phyloP scores from a whole-genome alignment of 2,329 filamentous ascomycete species.

The Colletotrichum scovillei region DNA sequence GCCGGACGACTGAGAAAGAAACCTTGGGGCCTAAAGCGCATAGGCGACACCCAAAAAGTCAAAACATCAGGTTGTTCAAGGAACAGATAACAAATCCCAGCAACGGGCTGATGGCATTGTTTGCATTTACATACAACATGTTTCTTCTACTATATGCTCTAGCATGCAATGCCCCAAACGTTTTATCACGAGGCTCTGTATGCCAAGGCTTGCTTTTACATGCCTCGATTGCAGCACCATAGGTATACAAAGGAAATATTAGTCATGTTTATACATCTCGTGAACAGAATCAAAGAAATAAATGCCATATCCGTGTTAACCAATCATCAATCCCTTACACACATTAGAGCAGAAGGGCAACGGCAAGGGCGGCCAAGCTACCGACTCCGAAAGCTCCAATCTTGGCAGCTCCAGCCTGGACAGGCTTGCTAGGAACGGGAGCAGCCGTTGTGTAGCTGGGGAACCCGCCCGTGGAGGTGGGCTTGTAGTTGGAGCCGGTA shows the following conservation, averaged over 20 bases:
- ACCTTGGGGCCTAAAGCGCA: neutral
- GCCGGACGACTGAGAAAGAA: neutral
- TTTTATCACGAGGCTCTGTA: neutral
- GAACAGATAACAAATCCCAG: neutral
- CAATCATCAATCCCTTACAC: neutral
- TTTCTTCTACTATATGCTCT: neutral
- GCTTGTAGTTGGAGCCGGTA: constrained; percentile 15
- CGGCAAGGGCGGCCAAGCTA: constrained; percentile 38
- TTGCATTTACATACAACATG: neutral
- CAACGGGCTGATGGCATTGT: neutral
- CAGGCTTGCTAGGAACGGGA: constrained; percentile 42
- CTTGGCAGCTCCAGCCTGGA: constrained; percentile 34
- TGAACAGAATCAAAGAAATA: neutral
- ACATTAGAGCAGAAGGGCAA: constrained; percentile 23
- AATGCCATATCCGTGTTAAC: neutral
- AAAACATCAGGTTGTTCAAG: neutral
- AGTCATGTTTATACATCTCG: neutral
- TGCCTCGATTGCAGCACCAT: neutral
- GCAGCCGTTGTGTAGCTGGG: constrained; percentile 10
- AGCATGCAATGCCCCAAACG: neutral
- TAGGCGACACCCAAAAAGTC: neutral
- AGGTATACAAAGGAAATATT: constrained; percentile 1
- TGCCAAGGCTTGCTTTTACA: neutral
- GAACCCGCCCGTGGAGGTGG: constrained; percentile 11
- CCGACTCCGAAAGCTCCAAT: constrained; percentile 26